phyloP scores from a whole-genome alignment of 2,329 filamentous ascomycete species.

The Diplodia mutila region DNA sequence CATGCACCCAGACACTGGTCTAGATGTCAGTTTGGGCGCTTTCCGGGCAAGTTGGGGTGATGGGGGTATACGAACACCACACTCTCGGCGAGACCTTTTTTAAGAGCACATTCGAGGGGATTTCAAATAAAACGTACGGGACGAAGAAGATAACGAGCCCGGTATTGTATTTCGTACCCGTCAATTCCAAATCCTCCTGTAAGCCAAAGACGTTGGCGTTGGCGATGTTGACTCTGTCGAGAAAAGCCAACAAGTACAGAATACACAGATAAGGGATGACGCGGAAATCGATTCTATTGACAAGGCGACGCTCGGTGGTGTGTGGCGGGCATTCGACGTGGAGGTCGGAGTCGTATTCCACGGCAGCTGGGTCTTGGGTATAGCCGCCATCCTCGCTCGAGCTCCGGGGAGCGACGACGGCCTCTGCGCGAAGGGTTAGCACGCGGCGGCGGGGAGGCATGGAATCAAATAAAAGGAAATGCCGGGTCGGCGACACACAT shows the following conservation, averaged over 20 bases:
- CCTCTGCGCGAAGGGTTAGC: conserved; percentile 5
- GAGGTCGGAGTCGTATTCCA: conserved; percentile 44
- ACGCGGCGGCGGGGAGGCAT: not conserved
- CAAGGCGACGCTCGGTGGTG: conserved; percentile 53
- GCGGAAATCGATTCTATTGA: conserved; percentile 52
- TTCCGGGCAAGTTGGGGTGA: not conserved
- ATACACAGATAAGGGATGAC: conserved; percentile 56
- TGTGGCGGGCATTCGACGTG: conserved; percentile 51
- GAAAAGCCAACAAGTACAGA: conserved; percentile 55
- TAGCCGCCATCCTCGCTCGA: conserved; percentile 20
- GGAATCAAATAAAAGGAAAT: too few species aligned
- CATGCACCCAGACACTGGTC: conserved; percentile 73
- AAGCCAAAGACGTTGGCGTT: conserved; percentile 59
- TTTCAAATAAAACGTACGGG: conserved; percentile 58
- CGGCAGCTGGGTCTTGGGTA: conserved; percentile 21
- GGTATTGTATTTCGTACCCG: conserved; percentile 52
- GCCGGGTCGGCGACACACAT: too few species aligned
- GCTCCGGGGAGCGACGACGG: conserved; percentile 12
- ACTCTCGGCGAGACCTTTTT: conserved; percentile 57
- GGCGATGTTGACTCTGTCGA: conserved; percentile 58
- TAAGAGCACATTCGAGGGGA: conserved; percentile 57
- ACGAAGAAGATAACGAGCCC: conserved; percentile 61
- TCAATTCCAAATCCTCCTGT: conserved; percentile 50
- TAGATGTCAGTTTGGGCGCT: not conserved
- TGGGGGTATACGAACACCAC: conserved; percentile 44